phyloP scores from a whole-genome alignment of 2,329 filamentous ascomycete species.

The Bertia moriformis region DNA sequence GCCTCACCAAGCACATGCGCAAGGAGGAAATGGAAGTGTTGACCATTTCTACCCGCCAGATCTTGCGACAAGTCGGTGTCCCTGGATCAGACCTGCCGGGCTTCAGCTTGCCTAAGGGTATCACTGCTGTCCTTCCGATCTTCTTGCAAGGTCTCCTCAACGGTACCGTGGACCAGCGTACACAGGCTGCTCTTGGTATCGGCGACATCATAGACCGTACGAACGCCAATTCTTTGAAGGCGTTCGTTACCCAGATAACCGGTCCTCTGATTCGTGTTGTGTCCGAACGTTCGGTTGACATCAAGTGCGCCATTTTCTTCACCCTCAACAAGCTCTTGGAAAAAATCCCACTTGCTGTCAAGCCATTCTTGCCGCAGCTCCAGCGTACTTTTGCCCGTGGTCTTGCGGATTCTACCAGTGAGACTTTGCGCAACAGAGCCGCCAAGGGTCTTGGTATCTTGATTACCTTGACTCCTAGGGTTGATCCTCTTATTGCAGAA shows the following conservation, averaged over 20 bases:
- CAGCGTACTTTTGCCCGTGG: conserved; percentile 96
- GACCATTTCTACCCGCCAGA: conserved; percentile 72
- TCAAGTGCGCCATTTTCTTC: conserved; percentile 77
- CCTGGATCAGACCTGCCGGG: conserved; percentile 72
- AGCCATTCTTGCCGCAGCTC: conserved; percentile 90
- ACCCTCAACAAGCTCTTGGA: conserved; percentile 90
- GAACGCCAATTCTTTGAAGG: conserved; percentile 72
- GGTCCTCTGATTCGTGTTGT: conserved; percentile 95
- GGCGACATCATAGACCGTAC: conserved; percentile 92
- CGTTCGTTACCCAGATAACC: conserved; percentile 93
- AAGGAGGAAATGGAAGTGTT: conserved; percentile 98
- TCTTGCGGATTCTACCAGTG: conserved; percentile 81
- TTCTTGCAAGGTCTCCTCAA: conserved; percentile 98
- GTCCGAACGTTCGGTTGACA: conserved; percentile 86
- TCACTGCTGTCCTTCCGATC: conserved; percentile 88
- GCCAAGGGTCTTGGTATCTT: conserved; percentile 88
- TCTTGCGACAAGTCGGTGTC: conserved; percentile 76
- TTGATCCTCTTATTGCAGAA: conserved; percentile 85
- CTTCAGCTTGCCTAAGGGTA: conserved; percentile 87
- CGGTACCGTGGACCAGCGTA: conserved; percentile 79
- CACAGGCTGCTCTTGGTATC: conserved; percentile 80
- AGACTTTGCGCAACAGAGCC: conserved; percentile 71
- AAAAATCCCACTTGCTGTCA: conserved; percentile 89
- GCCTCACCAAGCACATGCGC: conserved; percentile 74
- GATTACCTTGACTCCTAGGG: conserved; percentile 86